phyloP scores from a whole-genome alignment of 2,329 filamentous ascomycete genomes.

The Botrytis elliptica region DNA sequence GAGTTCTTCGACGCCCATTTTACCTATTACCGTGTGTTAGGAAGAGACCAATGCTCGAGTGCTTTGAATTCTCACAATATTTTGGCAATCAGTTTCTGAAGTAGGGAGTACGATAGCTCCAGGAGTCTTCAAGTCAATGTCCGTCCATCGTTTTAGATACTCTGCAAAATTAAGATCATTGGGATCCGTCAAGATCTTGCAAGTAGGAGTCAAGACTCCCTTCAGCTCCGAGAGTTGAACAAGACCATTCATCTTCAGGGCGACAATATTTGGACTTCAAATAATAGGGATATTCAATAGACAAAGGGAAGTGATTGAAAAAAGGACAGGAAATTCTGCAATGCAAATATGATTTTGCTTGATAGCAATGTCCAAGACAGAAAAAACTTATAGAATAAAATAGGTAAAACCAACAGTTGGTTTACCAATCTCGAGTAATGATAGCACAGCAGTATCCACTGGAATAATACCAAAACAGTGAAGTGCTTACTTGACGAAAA shows the following conservation, averaged over 20 bases:
- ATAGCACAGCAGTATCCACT: not conserved
- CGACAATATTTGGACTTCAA: not conserved
- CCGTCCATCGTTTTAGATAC: conserved; percentile 23
- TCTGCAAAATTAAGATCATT: conserved; percentile 14
- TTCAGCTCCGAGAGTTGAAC: not conserved
- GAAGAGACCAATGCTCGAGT: not conserved
- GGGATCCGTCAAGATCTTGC: conserved; percentile 6
- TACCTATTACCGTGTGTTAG: conserved; percentile 15
- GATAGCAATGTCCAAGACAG: not conserved
- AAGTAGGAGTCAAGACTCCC: not conserved
- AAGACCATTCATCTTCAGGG: not conserved
- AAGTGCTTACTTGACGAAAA: not conserved
- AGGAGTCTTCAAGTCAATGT: conserved; percentile 23
- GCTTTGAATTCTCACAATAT: conserved; percentile 14
- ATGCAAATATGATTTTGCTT: not conserved
- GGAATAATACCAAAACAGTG: not conserved
- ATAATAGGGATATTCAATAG: not conserved
- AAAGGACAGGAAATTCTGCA: not conserved
- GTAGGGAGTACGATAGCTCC: conserved; percentile 26
- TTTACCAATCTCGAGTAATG: not conserved
- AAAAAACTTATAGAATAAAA: not conserved
- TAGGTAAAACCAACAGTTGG: not conserved
- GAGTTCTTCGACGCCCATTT: conserved; percentile 4
- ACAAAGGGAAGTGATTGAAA: not conserved
- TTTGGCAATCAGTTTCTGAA: conserved; percentile 24